A percentile compares a stretch with the other conserved stretches of the same genome.
Evolutionary conservation across 2,329 filamentous ascomycete genomes (phyloP).

Genomic region (Cryphonectria radicalis): DNA sequence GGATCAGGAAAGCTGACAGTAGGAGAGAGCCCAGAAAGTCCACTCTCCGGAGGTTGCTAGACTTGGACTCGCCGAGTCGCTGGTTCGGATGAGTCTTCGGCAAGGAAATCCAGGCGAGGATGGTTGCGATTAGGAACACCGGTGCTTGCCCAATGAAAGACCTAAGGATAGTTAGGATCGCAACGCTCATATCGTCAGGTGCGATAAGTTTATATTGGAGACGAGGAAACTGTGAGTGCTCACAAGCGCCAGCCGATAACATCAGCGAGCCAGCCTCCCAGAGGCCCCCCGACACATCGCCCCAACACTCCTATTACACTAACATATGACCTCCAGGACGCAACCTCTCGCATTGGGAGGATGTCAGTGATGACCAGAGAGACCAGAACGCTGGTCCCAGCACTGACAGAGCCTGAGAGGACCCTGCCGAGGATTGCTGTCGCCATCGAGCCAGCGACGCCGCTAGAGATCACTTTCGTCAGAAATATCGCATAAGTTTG

Average conservation of each 20-base stretch:
- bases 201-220: not conserved
- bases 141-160: conserved; percentile 63
- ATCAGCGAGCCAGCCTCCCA: conserved; percentile 66
- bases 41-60: conserved; percentile 51
- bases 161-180: conserved; percentile 36
- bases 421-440: conserved; percentile 55
- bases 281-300: conserved; percentile 55
- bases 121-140: conserved; percentile 54
- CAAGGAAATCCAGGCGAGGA: conserved; percentile 42
- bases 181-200: not conserved
- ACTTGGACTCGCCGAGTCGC: conserved; percentile 29
- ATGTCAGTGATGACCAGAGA: conserved; percentile 58
- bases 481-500: not conserved
- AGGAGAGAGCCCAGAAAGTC: conserved; percentile 62
- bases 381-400: conserved; percentile 55
- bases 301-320: conserved; percentile 57
- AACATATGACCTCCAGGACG: conserved; percentile 57
- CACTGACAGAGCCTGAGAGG: conserved; percentile 56
- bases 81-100: conserved; percentile 34
- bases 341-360: conserved; percentile 56
- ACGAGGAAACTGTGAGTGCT: conserved; percentile 24
- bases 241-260: conserved; percentile 69
- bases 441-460: conserved; percentile 50
- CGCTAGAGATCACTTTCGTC: conserved; percentile 35
- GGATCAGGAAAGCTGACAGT: conserved; percentile 43